phyloP scores from a whole-genome alignment of 2,329 filamentous ascomycete species.

The Monosporascus cannonballus region DNA sequence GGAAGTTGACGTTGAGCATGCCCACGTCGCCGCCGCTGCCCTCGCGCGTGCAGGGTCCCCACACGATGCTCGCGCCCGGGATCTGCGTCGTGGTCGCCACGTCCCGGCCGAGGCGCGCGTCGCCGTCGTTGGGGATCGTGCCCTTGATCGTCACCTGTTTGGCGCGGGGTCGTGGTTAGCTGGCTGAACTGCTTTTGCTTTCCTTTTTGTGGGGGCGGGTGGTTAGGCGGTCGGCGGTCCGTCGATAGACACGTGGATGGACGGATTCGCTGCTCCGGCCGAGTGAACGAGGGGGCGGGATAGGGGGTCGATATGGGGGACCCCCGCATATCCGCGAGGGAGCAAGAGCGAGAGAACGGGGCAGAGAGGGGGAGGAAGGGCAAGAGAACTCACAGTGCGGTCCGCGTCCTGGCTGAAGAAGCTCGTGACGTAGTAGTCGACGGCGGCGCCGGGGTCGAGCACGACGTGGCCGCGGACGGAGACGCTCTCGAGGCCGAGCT shows the following conservation, averaged over 20 bases:
- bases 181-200: neutral
- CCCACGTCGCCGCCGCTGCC: conserved; percentile 26
- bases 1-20: conserved; percentile 36
- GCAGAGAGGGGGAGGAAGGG: neutral
- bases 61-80: conserved; percentile 20
- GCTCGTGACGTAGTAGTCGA: conserved; percentile 29
- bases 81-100: conserved; percentile 24
- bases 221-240: neutral
- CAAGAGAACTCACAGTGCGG: conserved; percentile 22
- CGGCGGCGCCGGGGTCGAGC: conserved; percentile 25
- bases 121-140: conserved; percentile 19
- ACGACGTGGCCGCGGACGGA: conserved; percentile 26
- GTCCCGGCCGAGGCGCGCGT: conserved; percentile 19
- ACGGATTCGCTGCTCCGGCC: no score
- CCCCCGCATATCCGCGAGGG: neutral
- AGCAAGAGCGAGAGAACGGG: neutral
- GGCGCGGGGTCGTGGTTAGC: neutral
- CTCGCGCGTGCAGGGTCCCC: conserved; percentile 27
- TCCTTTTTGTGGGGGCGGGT: neutral
- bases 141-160: conserved; percentile 23
- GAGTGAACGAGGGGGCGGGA: neutral
- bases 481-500: conserved; percentile 30
- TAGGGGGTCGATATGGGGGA: neutral
- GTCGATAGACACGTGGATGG: no score
- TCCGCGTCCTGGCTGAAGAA: conserved; percentile 32